Evolutionary conservation across 306 rosid species (phyloP).

Genomic region (Lathyrus sativus): DNA sequence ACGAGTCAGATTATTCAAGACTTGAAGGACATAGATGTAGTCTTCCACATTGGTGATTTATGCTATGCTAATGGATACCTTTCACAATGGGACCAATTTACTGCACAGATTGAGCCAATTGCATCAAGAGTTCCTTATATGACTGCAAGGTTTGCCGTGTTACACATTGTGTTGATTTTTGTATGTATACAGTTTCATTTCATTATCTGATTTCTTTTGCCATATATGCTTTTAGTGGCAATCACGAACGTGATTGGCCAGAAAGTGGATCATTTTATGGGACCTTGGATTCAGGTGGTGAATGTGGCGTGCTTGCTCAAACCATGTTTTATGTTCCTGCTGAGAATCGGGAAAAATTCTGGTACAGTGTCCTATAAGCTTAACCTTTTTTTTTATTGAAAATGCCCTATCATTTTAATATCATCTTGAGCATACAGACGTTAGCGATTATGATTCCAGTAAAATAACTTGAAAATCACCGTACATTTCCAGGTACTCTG

Average conservation of each 20-base stretch:
- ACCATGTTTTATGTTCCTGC: conserved; percentile 93
- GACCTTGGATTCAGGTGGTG: conserved; percentile 90
- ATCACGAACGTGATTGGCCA: conserved; percentile 99
- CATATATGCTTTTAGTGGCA: conserved; percentile 62
- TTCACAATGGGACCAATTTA: conserved; percentile 97
- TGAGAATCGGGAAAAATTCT: conserved; percentile 81
- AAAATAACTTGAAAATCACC: conserved; percentile 4
- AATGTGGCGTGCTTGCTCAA: conserved; percentile 86
- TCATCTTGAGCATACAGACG: background rate
- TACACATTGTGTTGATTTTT: conserved; percentile 2
- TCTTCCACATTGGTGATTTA: conserved; percentile 91
- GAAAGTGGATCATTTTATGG: conserved; percentile 79
- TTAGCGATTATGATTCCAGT: background rate
- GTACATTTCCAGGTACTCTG: conserved; percentile 63
- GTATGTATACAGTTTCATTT: conserved; percentile 8
- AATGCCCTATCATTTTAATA: too few species aligned
- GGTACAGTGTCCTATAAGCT: conserved; percentile 49
- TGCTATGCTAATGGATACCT: conserved; percentile 91
- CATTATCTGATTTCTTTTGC: conserved; percentile 37
- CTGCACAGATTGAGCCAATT: conserved; percentile 91
- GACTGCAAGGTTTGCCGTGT: conserved; percentile 70
- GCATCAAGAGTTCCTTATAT: conserved; percentile 90
- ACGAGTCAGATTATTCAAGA: conserved; percentile 74
- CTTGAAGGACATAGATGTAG: conserved; percentile 71
- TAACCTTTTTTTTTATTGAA: background rate